Conservation (phyloP, 2,329 filamentous ascomycete species). For the Colletotrichum musae region DNA sequence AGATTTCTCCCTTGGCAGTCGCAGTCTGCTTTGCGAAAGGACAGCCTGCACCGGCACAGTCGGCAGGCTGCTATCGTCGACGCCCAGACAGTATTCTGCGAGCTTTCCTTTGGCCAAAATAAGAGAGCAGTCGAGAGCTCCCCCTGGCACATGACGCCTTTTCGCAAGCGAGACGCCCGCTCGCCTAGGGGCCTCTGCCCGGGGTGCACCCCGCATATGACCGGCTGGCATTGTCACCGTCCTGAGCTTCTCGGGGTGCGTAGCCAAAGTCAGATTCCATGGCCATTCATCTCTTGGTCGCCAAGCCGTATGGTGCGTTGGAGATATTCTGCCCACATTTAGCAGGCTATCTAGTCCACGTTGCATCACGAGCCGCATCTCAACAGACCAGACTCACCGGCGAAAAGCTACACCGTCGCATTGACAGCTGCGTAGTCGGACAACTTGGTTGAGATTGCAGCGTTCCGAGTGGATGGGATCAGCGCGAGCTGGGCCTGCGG, state of each 20-base stretch:
- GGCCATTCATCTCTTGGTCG: neutral
- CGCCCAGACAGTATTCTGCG: constrained; percentile 1
- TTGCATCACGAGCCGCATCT: constrained; percentile 17
- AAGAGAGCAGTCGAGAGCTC: neutral
- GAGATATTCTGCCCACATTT: constrained; percentile 28
- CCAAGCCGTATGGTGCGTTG: neutral
- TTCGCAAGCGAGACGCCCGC: constrained; percentile 3
- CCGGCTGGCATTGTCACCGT: constrained; percentile 1
- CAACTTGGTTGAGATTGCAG: constrained; percentile 5
- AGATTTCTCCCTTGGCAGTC: constrained; percentile 13
- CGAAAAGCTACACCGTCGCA: constrained; percentile 20
- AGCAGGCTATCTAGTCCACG: neutral
- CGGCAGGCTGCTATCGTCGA: constrained; percentile 1
- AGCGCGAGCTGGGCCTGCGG: neutral
- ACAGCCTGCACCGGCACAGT: too few species aligned
- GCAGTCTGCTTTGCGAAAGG: neutral
- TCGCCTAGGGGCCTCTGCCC: neutral
- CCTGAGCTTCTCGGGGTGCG: constrained; percentile 8
- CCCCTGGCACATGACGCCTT: constrained; percentile 4
- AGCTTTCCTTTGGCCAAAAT: constrained; percentile 15
- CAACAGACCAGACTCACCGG: constrained; percentile 7
- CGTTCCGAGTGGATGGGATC: constrained; percentile 2
- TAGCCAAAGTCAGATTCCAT: constrained; percentile 7
- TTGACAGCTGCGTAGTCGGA: constrained; percentile 2
- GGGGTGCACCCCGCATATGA: constrained; percentile 5